Evolutionary conservation across 345 rosid species (phyloP), one percentile per base, ranked within the genome.

Genomic region (Eucalyptus dawsonii): DNA sequence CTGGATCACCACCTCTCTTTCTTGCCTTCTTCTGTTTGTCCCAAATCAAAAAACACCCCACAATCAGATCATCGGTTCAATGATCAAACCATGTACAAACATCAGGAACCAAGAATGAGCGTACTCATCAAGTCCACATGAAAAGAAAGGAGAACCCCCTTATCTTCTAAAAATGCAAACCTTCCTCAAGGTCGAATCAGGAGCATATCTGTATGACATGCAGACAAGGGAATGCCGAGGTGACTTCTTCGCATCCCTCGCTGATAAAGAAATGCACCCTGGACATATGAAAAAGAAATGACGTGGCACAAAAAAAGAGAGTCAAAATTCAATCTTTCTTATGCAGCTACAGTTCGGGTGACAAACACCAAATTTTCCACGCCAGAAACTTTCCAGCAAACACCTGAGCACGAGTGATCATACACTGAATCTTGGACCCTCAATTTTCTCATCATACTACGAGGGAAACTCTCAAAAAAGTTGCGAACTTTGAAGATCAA

Each of bases 121-220:
- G 47, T 21, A 6, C 27, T 40, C 85, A 4, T 40, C 85, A 6
- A 1, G 47, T 76, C 85, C 29, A 76, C 47, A 11, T 11, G 85
- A 76, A 69, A 34, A 17, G 44, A 34, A 72, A 72, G 11, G 81
- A 72, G 27, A 40, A 76, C 5, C 29, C 9, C 16, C 47, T 21
- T 6, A 22, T 21, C 47, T 21, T 45, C 8, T 13, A 3, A 88
- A 83, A 65, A 27, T 29, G 21, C 87, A 49, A n/a, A 91, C 91
- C 91, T 91, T 90, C 89, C 93, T 91, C 37, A 87, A 44, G 22
- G 88, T 69, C 80, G 93, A 90, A 60, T 90, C 89, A 45, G 93
- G 80, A 60, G 88, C 91, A 86, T 91, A 90, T 91, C 90, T 90
- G 60, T 90, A 88, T 25, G 93, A 91, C 91, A 91, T 67, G 89